phyloP scores from a whole-genome alignment of 2,329 filamentous ascomycete genomes.

The Penicillium sp. region DNA sequence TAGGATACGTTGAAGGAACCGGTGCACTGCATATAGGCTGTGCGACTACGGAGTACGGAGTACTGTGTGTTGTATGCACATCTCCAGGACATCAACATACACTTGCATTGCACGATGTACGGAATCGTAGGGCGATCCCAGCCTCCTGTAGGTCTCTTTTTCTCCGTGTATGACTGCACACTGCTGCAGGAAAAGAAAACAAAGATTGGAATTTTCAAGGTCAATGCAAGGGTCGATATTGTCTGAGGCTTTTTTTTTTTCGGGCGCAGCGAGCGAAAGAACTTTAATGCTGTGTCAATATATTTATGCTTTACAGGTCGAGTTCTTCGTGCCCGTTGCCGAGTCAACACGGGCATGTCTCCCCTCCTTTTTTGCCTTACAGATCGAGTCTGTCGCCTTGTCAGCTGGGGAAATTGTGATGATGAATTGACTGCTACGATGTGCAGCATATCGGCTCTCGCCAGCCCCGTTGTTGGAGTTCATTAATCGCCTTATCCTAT shows the following conservation, averaged over 20 bases:
- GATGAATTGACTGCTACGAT: background rate
- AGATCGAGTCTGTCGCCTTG: background rate
- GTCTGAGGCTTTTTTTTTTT: background rate
- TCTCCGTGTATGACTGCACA: slow-evolving; percentile 17
- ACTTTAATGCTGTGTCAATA: background rate
- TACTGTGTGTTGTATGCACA: background rate
- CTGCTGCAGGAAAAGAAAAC: slow-evolving; percentile 8
- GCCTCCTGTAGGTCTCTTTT: slow-evolving; percentile 19
- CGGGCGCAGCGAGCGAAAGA: background rate
- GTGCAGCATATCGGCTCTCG: background rate
- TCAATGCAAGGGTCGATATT: slow-evolving; percentile 8
- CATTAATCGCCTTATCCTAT: background rate
- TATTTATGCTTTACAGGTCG: slow-evolving; percentile 1
- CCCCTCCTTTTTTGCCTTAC: slow-evolving; percentile 4
- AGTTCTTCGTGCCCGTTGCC: slow-evolving; percentile 4
- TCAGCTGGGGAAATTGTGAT: background rate
- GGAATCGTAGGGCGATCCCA: slow-evolving; percentile 7
- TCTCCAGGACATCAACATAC: slow-evolving; percentile 2
- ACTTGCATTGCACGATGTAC: slow-evolving; percentile 8
- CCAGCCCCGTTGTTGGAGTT: background rate
- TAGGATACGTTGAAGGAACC: background rate
- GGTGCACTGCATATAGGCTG: background rate
- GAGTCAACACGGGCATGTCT: slow-evolving; percentile 6
- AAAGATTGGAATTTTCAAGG: slow-evolving; percentile 9
- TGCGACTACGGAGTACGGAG: background rate